A percentile compares a stretch with the other conserved stretches of the same genome.
Conservation (phyloP, 2,329 filamentous ascomycete genomes). For the Fusarium sp. region DNA sequence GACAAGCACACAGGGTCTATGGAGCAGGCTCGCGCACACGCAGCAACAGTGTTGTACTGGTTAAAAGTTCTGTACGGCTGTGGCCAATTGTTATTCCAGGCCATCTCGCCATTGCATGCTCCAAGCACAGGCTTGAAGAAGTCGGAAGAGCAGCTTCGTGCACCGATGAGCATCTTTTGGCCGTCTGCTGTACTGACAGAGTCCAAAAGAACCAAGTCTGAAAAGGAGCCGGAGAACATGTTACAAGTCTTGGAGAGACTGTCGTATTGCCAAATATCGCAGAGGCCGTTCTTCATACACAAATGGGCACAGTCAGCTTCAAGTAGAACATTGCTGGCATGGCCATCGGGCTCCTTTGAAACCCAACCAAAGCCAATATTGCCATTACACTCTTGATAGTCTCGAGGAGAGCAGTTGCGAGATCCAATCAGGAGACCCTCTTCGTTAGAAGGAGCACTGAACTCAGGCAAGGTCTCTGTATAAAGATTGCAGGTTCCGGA, state of each 20-base stretch:
- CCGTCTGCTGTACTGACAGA: not conserved
- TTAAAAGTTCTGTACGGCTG: not conserved
- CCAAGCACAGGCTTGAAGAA: not conserved
- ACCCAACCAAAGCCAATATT: not conserved
- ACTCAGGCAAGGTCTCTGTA: not conserved
- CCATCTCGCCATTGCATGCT: not conserved
- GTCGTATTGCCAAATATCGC: not conserved
- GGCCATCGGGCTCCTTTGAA: not conserved
- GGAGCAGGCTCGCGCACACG: not conserved
- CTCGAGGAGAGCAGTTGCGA: not conserved
- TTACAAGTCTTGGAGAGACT: not conserved
- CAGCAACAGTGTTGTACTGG: not conserved
- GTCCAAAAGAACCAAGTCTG: not conserved
- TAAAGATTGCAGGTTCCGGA: not conserved
- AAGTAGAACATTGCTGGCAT: not conserved
- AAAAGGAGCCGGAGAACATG: not conserved
- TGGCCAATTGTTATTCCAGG: not conserved
- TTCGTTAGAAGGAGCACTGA: not conserved
- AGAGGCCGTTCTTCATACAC: not conserved
- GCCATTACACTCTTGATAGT: not conserved
- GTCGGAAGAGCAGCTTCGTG: not conserved
- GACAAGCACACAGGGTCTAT: not conserved
- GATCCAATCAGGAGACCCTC: not conserved
- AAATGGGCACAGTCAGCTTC: not conserved
- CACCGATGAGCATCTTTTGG: not conserved